Conservation (phyloP, 2,329 filamentous ascomycete genomes). For the Calonectria crousiana region DNA sequence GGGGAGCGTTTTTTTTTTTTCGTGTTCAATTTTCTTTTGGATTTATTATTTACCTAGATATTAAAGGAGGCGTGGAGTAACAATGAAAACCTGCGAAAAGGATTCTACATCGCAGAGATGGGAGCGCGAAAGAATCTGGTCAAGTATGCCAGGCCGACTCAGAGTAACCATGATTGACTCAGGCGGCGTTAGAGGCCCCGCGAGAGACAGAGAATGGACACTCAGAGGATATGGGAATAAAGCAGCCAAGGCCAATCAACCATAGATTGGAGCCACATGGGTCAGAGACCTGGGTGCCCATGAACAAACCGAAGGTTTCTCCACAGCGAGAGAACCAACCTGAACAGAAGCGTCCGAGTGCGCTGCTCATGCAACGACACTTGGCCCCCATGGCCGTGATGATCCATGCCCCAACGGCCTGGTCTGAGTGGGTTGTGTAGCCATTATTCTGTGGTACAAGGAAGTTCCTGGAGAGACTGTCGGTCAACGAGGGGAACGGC, state of each 20-base stretch:
- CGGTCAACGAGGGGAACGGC: constrained; percentile 13
- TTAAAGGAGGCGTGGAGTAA: neutral
- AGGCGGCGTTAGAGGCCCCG: constrained; percentile 4
- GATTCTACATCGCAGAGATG: neutral
- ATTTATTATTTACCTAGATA: neutral
- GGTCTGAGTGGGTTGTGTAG: constrained; percentile 24
- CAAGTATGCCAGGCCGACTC: neutral
- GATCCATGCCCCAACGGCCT: constrained; percentile 28
- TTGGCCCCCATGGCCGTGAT: constrained; percentile 24
- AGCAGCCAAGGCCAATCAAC: constrained; percentile 12
- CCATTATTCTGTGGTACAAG: constrained; percentile 16
- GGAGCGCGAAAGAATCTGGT: neutral
- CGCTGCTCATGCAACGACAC: constrained; percentile 25
- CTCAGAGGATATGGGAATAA: constrained; percentile 9
- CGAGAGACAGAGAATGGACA: neutral
- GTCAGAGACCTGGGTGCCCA: constrained; percentile 18
- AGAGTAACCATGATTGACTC: neutral
- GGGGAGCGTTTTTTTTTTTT: neutral
- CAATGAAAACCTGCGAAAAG: neutral
- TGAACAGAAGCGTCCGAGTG: constrained; percentile 23
- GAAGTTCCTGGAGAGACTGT: constrained; percentile 6
- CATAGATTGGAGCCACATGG: constrained; percentile 21
- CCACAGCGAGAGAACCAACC: constrained; percentile 24
- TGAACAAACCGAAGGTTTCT: constrained; percentile 21
- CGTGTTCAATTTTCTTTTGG: neutral